Evolutionary conservation across 2,329 filamentous ascomycete genomes (phyloP).

Genomic region (Monosporascus sp.): DNA sequence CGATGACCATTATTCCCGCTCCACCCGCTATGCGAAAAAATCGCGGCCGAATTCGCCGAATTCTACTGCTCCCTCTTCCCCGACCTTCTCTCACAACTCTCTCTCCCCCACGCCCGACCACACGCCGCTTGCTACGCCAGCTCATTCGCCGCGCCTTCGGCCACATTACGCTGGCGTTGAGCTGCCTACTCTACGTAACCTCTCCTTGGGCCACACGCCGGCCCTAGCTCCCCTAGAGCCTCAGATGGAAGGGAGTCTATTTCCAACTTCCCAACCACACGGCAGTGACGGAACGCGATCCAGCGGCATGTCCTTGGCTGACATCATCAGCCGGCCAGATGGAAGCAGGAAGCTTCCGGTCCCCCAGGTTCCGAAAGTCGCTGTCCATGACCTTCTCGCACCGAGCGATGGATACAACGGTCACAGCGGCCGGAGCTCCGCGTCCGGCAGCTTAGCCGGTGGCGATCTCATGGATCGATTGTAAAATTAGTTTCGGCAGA

Average conservation of each 20-base stretch:
- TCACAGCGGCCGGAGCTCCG: conserved; percentile 69
- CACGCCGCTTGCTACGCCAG: conserved; percentile 95
- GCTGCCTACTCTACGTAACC: conserved; percentile 74
- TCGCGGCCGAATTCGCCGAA: conserved; percentile 91
- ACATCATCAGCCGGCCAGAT: conserved; percentile 88
- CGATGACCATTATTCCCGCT: conserved; percentile 69
- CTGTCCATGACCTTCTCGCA: conserved; percentile 77
- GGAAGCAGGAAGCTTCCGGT: conserved; percentile 86
- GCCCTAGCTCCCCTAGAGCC: conserved; percentile 56
- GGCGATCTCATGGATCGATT: conserved; percentile 59
- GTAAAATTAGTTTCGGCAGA: conserved; percentile 20
- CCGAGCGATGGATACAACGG: conserved; percentile 57
- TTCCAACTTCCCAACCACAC: conserved; percentile 47
- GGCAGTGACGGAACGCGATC: conserved; percentile 46
- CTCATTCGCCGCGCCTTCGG: conserved; percentile 86
- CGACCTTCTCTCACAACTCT: conserved; percentile 94
- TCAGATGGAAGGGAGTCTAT: conserved; percentile 41
- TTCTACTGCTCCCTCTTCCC: conserved; percentile 91
- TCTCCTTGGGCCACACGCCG: conserved; percentile 50
- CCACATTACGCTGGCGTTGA: conserved; percentile 70
- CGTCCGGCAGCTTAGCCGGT: conserved; percentile 71
- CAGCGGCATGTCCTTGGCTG: conserved; percentile 74
- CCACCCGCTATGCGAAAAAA: conserved; percentile 71
- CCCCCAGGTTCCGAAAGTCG: conserved; percentile 84
- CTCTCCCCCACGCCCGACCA: conserved; percentile 93